Evolutionary conservation across 108 stramenopile species (phyloP).

Genomic region (Asterionellopsis glacialis): DNA sequence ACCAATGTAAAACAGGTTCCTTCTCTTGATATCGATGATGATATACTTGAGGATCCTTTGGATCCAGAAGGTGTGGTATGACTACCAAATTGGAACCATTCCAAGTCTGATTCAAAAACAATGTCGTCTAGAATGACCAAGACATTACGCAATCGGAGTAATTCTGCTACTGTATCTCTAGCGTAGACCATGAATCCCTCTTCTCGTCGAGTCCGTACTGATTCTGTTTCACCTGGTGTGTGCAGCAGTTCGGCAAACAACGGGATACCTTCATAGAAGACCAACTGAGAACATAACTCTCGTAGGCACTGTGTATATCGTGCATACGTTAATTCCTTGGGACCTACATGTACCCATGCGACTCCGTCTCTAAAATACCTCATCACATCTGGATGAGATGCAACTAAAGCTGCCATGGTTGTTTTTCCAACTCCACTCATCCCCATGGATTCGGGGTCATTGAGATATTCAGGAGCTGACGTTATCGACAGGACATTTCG

Average conservation of each 20-base stretch:
- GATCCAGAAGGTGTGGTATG: neutral
- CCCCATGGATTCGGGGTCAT: conserved; percentile 18
- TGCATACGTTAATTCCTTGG: conserved; percentile 38
- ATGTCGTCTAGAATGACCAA: conserved; percentile 74
- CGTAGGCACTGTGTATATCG: conserved; percentile 44
- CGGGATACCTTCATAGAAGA: conserved; percentile 37
- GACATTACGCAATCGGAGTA: conserved; percentile 44
- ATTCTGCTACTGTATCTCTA: conserved; percentile 47
- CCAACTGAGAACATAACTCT: conserved; percentile 35
- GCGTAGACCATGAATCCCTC: conserved; percentile 69
- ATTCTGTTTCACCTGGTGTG: conserved; percentile 43
- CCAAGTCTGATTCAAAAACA: conserved; percentile 55
- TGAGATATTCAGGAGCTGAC: conserved; percentile 35
- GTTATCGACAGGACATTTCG: conserved; percentile 38
- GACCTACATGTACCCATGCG: conserved; percentile 57
- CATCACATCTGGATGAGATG: conserved; percentile 49
- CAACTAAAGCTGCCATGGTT: conserved; percentile 68
- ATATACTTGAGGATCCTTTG: neutral
- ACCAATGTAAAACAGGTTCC: conserved; percentile 47
- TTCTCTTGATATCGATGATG: conserved; percentile 5
- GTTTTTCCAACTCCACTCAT: conserved; percentile 62
- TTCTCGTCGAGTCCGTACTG: conserved; percentile 45
- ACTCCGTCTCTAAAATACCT: conserved; percentile 55
- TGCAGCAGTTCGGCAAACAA: conserved; percentile 48
- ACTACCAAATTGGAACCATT: conserved; percentile 63